phyloP scores from a whole-genome alignment of 1,284 basidiomycete species.

The Agroathelia rolfsii region DNA sequence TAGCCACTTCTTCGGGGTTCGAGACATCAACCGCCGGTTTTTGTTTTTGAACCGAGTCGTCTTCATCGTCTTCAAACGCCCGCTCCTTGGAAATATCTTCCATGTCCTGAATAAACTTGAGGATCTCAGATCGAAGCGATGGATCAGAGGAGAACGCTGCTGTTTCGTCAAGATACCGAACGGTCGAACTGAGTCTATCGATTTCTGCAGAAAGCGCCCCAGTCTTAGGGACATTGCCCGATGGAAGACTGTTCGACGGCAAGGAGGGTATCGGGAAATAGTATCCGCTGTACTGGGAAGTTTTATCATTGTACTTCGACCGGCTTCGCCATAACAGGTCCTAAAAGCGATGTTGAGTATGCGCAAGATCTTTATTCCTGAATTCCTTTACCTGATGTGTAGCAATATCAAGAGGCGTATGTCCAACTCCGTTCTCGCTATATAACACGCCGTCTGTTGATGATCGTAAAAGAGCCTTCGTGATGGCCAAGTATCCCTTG shows the following conservation, averaged over 20 bases:
- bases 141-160: not conserved
- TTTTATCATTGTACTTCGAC: not conserved
- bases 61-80: constrained; percentile 19
- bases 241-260: not conserved
- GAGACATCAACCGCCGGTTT: constrained; percentile 64
- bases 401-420: constrained; percentile 38
- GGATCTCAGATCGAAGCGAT: not conserved
- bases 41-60: no score
- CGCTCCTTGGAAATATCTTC: constrained; percentile 11
- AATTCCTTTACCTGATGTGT: constrained; percentile 8
- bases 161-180: no score
- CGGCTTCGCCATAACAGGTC: constrained; percentile 7
- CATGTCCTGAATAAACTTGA: no score
- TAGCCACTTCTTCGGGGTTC: constrained; percentile 54
- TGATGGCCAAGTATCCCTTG: constrained; percentile 22
- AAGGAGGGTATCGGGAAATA: constrained; percentile 23
- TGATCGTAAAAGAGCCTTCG: constrained; percentile 26
- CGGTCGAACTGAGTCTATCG: no score
- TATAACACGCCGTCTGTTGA: constrained; percentile 28
- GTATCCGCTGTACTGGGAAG: constrained; percentile 21
- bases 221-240: no score
- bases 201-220: no score
- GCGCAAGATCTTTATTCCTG: not conserved
- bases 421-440: constrained; percentile 44
- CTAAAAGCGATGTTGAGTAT: constrained; percentile 9